These are phyloP conservation scores for Elaeis oleifera DNA, from an alignment of 202 grass and related monocot species.

Conservation along the genomic window DNA sequence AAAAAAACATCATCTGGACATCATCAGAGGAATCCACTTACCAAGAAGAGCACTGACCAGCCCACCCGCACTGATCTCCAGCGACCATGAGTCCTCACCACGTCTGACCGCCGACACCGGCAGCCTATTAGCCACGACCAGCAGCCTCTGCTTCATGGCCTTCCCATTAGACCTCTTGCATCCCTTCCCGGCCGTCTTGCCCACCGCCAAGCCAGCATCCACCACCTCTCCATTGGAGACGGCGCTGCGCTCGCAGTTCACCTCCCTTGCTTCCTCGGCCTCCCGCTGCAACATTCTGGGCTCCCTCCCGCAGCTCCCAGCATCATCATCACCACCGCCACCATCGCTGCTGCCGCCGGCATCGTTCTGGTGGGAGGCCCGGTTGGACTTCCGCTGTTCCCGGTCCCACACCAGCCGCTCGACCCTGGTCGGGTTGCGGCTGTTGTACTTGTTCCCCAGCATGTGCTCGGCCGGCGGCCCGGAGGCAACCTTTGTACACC, in stretches of 20 bases:
- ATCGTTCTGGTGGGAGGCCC: background rate
- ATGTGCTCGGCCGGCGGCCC: background rate
- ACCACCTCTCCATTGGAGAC: no score
- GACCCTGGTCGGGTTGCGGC: constrained; percentile 25
- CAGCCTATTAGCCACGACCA: constrained; percentile 90
- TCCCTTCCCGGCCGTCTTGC: constrained; percentile 1
- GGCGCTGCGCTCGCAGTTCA: no score
- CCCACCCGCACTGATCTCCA: constrained; percentile 93
- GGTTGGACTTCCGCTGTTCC: constrained; percentile 25
- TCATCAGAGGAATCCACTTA: constrained; percentile 14
- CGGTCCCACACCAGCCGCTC: constrained; percentile 35
- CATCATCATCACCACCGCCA: background rate
- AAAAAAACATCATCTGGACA: background rate
- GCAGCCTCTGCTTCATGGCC: constrained; percentile 89
- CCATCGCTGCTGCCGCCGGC: background rate
- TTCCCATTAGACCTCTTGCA: constrained; percentile 31
- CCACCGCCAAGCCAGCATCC: background rate
- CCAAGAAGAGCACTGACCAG: constrained; percentile 93
- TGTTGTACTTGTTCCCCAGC: constrained; percentile 16
- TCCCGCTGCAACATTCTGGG: background rate
- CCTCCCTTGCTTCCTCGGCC: no score
- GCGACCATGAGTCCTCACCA: constrained; percentile 84
- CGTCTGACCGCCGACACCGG: constrained; percentile 85
- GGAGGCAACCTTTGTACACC: constrained; percentile 2
- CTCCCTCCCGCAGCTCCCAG: background rate